Evolutionary conservation across 2,329 filamentous ascomycete species (phyloP).

Genomic region (Bipolaris bicolor): DNA sequence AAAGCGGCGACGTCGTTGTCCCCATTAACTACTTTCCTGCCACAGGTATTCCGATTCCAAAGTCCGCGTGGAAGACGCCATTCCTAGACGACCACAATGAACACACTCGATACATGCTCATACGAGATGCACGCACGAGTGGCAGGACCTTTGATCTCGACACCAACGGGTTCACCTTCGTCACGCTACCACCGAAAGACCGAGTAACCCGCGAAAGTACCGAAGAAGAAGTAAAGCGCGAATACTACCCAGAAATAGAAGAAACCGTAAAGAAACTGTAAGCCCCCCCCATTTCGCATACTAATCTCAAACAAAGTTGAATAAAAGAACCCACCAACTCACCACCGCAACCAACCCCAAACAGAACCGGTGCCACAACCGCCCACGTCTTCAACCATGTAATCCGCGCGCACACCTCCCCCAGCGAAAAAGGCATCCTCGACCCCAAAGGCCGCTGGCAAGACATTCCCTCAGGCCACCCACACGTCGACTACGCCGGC

Average conservation of each 20-base stretch:
- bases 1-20: slow-evolving; percentile 17
- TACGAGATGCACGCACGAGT: slow-evolving; percentile 54
- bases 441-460: slow-evolving; percentile 55
- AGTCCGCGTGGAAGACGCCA: slow-evolving; percentile 21
- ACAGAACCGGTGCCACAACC: slow-evolving; percentile 23
- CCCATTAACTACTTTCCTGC: slow-evolving; percentile 30
- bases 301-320: not conserved
- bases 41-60: slow-evolving; percentile 17
- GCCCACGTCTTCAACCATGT: slow-evolving; percentile 46
- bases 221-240: slow-evolving; percentile 20
- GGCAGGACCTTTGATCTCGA: slow-evolving; percentile 49
- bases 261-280: slow-evolving; percentile 22
- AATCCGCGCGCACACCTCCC: slow-evolving; percentile 55
- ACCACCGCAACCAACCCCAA: not conserved
- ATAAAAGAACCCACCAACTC: not conserved
- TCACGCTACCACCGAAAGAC: slow-evolving; percentile 14
- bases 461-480: slow-evolving; percentile 28
- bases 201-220: slow-evolving; percentile 13
- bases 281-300: not conserved
- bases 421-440: slow-evolving; percentile 49
- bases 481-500: slow-evolving; percentile 31
- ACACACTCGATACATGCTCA: slow-evolving; percentile 30
- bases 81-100: slow-evolving; percentile 18
- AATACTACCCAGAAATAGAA: slow-evolving; percentile 28
- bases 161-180: slow-evolving; percentile 41